phyloP scores from a whole-genome alignment of 768 basidiomycete genomes.

The Podaxis mareebaensis region DNA sequence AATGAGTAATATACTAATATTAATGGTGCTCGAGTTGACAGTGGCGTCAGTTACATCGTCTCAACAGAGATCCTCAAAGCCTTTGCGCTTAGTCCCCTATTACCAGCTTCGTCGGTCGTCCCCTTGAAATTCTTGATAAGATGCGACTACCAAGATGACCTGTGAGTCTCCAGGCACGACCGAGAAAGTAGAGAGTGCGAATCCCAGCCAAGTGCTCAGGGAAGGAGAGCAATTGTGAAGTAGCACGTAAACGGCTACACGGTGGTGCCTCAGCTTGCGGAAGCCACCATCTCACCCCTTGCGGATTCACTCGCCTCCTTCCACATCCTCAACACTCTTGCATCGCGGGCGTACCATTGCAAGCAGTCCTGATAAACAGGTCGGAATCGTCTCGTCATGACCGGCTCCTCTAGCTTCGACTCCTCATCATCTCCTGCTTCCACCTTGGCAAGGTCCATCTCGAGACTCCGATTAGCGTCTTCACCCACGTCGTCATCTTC shows the following conservation, averaged over 20 bases:
- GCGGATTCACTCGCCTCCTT: background rate
- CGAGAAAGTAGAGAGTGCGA: too few relatives aligned
- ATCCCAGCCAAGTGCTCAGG: too few relatives aligned
- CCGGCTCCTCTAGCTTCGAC: background rate
- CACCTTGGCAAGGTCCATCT: background rate
- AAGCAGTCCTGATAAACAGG: constrained; percentile 20
- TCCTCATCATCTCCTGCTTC: background rate
- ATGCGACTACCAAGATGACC: too few relatives aligned
- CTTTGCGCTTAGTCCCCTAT: too few relatives aligned
- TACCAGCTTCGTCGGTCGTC: too few relatives aligned
- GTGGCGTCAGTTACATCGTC: too few relatives aligned
- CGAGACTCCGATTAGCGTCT: constrained; percentile 1
- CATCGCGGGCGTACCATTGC: constrained; percentile 19
- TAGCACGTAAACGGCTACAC: background rate
- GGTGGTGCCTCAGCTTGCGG: background rate
- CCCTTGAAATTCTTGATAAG: too few relatives aligned
- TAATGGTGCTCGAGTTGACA: too few relatives aligned
- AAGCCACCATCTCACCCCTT: background rate
- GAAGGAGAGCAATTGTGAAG: too few relatives aligned
- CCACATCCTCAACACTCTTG: constrained; percentile 8
- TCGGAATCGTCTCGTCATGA: constrained; percentile 13
- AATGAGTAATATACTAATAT: too few relatives aligned
- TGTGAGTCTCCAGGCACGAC: too few relatives aligned
- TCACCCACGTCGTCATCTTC: constrained; percentile 17
- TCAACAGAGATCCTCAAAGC: too few relatives aligned